A percentile compares a stretch with the other conserved stretches of the same genome.
Conservation (phyloP, 75 land plant genomes). For the Pinus tabuliformis region DNA sequence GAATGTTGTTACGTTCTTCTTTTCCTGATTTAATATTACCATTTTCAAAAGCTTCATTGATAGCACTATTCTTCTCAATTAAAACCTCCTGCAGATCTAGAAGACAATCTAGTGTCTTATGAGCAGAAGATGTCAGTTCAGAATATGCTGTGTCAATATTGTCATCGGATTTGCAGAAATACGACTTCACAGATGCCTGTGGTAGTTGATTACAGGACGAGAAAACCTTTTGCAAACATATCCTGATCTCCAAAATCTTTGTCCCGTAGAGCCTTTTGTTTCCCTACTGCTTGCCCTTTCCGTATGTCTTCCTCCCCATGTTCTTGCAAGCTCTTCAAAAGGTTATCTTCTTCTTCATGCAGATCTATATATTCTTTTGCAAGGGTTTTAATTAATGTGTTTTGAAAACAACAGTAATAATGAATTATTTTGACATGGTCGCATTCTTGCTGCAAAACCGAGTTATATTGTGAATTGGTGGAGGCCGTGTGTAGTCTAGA, state of each 20-base stretch:
- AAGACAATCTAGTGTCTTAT: slow-evolving; percentile 35
- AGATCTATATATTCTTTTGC: too few relatives aligned
- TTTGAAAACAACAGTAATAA: too few relatives aligned
- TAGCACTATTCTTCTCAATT: too few relatives aligned
- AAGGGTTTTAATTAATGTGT: too few relatives aligned
- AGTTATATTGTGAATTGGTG: too few relatives aligned
- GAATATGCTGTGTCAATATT: slow-evolving; percentile 56
- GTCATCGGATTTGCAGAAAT: slow-evolving; percentile 33
- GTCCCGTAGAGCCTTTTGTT: slow-evolving; percentile 91
- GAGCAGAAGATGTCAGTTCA: slow-evolving; percentile 40
- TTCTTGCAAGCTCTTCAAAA: slow-evolving; percentile 51
- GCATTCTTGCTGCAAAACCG: too few relatives aligned
- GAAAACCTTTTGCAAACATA: slow-evolving; percentile 70
- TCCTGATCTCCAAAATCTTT: slow-evolving; percentile 74
- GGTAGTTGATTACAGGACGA: slow-evolving; percentile 67
- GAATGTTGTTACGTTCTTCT: too few relatives aligned
- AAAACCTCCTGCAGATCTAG: too few relatives aligned
- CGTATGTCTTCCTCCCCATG: slow-evolving; percentile 66
- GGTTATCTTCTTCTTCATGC: slow-evolving; percentile 10
- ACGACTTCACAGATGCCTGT: slow-evolving; percentile 52
- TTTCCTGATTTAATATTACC: too few relatives aligned
- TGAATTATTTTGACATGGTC: too few relatives aligned
- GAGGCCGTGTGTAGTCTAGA: too few relatives aligned
- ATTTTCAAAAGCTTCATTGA: too few relatives aligned
- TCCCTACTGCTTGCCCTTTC: slow-evolving; percentile 80